Percentiles rank a stretch among this genome's conserved stretches.
Conservation (phyloP, 75 land plant genomes). For the Pinus albicaulis region DNA sequence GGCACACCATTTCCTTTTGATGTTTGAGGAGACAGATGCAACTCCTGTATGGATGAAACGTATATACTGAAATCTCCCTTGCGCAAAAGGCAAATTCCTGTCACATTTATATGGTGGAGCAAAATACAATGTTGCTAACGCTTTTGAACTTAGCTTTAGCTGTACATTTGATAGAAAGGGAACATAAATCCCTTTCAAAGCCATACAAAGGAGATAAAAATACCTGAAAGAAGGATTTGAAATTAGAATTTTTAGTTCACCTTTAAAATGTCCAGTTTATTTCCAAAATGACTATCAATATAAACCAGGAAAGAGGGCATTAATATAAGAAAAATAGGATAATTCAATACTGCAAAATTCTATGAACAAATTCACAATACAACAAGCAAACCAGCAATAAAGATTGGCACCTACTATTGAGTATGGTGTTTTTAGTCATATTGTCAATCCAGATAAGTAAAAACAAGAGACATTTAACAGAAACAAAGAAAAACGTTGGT, state of each 20-base stretch:
- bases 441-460: neutral
- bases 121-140: neutral
- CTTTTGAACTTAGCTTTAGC: neutral
- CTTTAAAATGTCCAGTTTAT: neutral
- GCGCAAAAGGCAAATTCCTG: neutral
- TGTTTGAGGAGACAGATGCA: neutral
- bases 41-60: neutral
- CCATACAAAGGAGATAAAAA: slow-evolving; percentile 4
- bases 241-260: neutral
- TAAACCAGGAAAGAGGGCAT: neutral
- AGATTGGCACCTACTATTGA: neutral
- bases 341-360: neutral
- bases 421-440: neutral
- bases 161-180: neutral
- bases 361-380: neutral
- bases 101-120: slow-evolving; percentile 5
- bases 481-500: too few species aligned
- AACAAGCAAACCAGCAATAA: neutral
- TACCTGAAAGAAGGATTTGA: neutral
- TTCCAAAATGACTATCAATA: neutral
- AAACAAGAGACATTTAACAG: neutral
- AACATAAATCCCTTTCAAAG: neutral
- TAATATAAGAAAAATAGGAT: neutral
- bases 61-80: neutral
- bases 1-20: slow-evolving; percentile 9